These are phyloP conservation scores for Globisporangium radiosum DNA, from an alignment of 352 stramenopile genomes.

Conservation along the genomic window DNA sequence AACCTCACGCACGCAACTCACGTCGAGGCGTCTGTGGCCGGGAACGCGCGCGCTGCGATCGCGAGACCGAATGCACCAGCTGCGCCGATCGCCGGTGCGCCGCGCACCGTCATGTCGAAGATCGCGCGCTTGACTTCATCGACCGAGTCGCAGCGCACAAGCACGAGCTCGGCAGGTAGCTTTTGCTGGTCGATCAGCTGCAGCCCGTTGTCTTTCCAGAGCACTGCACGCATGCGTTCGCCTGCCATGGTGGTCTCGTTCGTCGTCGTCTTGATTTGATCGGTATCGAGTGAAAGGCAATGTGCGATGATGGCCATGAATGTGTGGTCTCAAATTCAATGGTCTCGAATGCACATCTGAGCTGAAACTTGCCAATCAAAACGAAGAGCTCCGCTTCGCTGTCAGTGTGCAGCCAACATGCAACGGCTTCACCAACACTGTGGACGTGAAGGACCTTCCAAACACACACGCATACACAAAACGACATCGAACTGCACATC, in stretches of 20 bases:
- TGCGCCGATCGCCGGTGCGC: slow-evolving; percentile 79
- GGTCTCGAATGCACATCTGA: neutral
- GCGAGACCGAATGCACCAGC: slow-evolving; percentile 79
- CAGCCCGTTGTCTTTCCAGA: slow-evolving; percentile 52
- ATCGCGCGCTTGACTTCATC: slow-evolving; percentile 53
- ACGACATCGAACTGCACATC: no score
- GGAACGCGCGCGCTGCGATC: slow-evolving; percentile 56
- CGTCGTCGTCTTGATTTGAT: neutral
- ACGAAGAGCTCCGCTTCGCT: no score
- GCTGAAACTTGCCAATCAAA: no score
- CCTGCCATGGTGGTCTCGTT: slow-evolving; percentile 20
- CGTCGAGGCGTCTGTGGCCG: slow-evolving; percentile 15
- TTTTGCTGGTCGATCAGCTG: slow-evolving; percentile 79
- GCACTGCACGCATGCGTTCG: slow-evolving; percentile 59
- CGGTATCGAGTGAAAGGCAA: neutral
- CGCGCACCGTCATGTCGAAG: slow-evolving; percentile 67
- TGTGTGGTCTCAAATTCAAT: neutral
- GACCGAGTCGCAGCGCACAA: slow-evolving; percentile 64
- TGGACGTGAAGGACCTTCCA: no score
- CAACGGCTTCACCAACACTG: no score
- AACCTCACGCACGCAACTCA: neutral
- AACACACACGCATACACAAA: no score
- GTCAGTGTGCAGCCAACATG: no score
- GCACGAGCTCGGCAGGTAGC: slow-evolving; percentile 52
- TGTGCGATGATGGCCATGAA: no score